Percentiles rank a stretch among this genome's conserved stretches.
phyloP scores from a whole-genome alignment of 345 rosid genomes.

The Kernera saxatilis region DNA sequence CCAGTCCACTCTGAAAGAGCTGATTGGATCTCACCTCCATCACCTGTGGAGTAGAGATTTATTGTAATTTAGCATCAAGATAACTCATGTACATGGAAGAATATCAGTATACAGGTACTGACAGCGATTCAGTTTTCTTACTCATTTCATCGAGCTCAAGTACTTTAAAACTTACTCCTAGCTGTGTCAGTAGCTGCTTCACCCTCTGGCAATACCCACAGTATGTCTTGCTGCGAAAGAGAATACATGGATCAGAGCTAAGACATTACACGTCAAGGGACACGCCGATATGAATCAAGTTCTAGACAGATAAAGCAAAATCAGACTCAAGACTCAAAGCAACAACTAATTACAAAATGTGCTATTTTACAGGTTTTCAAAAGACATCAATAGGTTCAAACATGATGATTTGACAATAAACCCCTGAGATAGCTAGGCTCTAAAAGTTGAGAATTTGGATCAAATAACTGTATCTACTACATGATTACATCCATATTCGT shows the following conservation, averaged over 20 bases:
- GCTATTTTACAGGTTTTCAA: too few species aligned
- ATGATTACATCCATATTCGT: too few species aligned
- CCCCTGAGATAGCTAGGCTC: too few species aligned
- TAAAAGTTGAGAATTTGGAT: too few species aligned
- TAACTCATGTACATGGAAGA: background rate
- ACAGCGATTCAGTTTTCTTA: constrained; percentile 3
- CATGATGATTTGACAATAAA: background rate
- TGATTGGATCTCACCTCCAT: constrained; percentile 35
- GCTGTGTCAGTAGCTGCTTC: constrained; percentile 23
- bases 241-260: background rate
- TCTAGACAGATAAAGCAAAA: background rate
- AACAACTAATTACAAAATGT: too few species aligned
- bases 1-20: constrained; percentile 63
- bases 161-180: constrained; percentile 25
- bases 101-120: background rate
- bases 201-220: constrained; percentile 49
- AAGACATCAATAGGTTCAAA: too few species aligned
- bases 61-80: background rate
- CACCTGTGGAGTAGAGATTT: constrained; percentile 3
- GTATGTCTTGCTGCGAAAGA: constrained; percentile 58
- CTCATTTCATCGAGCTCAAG: constrained; percentile 31
- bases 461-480: too few species aligned
- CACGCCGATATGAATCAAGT: background rate
- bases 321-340: too few species aligned
- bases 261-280: background rate